Percentiles rank a stretch among this genome's conserved stretches.
Conservation (phyloP, 768 basidiomycete genomes). For the Boletus vermiculosoides region DNA sequence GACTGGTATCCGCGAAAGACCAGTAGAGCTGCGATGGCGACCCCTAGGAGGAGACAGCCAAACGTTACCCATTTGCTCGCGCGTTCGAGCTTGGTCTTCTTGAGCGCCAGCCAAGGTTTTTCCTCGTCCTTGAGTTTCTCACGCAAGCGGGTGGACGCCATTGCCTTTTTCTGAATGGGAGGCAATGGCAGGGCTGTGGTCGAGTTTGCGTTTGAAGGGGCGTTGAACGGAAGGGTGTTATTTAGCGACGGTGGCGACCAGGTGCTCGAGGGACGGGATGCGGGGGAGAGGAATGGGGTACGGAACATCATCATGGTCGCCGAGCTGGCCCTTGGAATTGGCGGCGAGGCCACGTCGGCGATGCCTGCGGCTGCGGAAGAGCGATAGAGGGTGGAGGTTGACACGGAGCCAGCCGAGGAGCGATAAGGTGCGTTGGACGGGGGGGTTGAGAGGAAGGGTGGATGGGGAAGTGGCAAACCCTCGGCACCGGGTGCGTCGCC, state of each 20-base stretch:
- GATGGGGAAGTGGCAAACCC: conserved; percentile 42
- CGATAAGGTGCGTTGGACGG: conserved; percentile 42
- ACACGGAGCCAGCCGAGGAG: conserved; percentile 24
- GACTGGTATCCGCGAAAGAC: conserved; percentile 45
- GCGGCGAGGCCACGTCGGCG: conserved; percentile 6
- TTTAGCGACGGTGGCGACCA: conserved; percentile 58
- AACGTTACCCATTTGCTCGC: conserved; percentile 52
- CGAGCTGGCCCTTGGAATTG: conserved; percentile 41
- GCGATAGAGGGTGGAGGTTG: conserved; percentile 32
- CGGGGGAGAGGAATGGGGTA: conserved; percentile 66
- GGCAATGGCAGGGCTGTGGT: conserved; percentile 40
- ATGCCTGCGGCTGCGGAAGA: conserved; percentile 23
- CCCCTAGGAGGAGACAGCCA: conserved; percentile 40
- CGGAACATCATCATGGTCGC: conserved; percentile 53
- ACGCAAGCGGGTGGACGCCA: conserved; percentile 48
- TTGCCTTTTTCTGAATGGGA: conserved; percentile 36
- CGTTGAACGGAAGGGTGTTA: conserved; percentile 26
- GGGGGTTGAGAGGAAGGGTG: conserved; percentile 42
- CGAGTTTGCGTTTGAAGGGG: conserved; percentile 29
- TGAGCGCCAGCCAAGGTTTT: conserved; percentile 47
- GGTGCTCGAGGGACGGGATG: conserved; percentile 59
- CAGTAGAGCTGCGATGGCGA: conserved; percentile 40
- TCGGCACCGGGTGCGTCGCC: conserved; percentile 14
- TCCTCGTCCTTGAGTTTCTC: conserved; percentile 48
- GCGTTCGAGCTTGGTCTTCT: conserved; percentile 28